Evolutionary conservation across 2,329 filamentous ascomycete species (phyloP).

Genomic region (Setomelanomma holmii): DNA sequence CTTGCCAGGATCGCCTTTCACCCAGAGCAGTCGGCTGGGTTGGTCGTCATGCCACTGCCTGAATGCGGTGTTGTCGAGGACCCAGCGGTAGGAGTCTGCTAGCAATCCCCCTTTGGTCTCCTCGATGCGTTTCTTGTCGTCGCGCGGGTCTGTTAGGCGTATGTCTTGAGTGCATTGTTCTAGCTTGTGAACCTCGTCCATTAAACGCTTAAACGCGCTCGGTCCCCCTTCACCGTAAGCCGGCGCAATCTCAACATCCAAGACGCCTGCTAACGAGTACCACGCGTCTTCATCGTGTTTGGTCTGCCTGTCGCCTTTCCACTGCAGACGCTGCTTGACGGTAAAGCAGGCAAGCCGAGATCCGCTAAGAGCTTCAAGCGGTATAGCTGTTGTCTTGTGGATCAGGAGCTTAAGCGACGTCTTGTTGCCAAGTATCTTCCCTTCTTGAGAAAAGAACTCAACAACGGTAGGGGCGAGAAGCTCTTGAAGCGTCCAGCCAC

Average conservation of each 20-base stretch:
- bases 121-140: too few species aligned
- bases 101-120: not conserved
- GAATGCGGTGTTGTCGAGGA: conserved; percentile 13
- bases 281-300: too few species aligned
- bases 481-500: too few species aligned
- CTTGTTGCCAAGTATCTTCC: conserved; percentile 6
- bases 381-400: conserved; percentile 7
- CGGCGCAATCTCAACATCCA: not conserved
- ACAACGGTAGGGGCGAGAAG: conserved; percentile 10
- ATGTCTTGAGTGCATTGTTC: not conserved
- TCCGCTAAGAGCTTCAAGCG: conserved; percentile 2
- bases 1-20: too few species aligned
- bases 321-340: conserved; percentile 9
- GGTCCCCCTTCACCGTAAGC: not conserved
- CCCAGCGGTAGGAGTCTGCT: not conserved
- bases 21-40: conserved; percentile 36
- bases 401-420: conserved; percentile 2
- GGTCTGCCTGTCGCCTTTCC: conserved; percentile 7
- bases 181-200: not conserved
- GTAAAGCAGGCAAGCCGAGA: conserved; percentile 2
- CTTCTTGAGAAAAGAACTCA: conserved; percentile 12
- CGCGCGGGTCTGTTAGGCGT: not conserved
- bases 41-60: conserved; percentile 17
- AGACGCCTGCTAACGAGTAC: not conserved
- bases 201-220: not conserved